phyloP scores from a whole-genome alignment of 352 stramenopile species.

The Lagenidium sp. region DNA sequence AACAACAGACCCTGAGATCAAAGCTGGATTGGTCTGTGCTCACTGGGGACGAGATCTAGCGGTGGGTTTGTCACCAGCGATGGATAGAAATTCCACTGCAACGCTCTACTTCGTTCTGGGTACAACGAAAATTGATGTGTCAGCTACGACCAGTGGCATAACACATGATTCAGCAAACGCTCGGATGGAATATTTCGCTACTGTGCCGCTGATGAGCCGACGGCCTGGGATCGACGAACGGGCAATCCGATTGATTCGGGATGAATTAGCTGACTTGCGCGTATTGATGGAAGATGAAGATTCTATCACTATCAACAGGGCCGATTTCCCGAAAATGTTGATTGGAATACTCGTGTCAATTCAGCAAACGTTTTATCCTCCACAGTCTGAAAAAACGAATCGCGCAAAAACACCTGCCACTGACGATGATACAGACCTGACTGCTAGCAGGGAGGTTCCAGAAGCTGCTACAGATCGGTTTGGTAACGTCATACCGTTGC shows the following conservation, averaged over 20 bases:
- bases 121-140: conserved; percentile 4
- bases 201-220: conserved; percentile 42
- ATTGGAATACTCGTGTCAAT: conserved; percentile 19
- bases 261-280: conserved; percentile 30
- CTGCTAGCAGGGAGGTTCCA: neutral
- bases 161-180: no score
- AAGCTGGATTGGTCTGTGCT: conserved; percentile 38
- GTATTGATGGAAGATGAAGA: conserved; percentile 57
- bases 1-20: conserved; percentile 42
- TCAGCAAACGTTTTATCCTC: conserved; percentile 25
- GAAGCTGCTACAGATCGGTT: conserved; percentile 26
- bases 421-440: neutral
- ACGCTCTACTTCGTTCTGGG: conserved; percentile 60
- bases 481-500: conserved; percentile 29
- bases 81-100: no score
- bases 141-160: no score
- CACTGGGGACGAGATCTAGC: conserved; percentile 52
- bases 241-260: conserved; percentile 19
- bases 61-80: no score
- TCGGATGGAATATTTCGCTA: conserved; percentile 43
- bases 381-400: conserved; percentile 1
- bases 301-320: conserved; percentile 39
- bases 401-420: neutral
- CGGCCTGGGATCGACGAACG: conserved; percentile 18
- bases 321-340: conserved; percentile 20